Base-by-base conservation (phyloP, 345 rosid genomes). In the Moricandia arvensis region DNA sequence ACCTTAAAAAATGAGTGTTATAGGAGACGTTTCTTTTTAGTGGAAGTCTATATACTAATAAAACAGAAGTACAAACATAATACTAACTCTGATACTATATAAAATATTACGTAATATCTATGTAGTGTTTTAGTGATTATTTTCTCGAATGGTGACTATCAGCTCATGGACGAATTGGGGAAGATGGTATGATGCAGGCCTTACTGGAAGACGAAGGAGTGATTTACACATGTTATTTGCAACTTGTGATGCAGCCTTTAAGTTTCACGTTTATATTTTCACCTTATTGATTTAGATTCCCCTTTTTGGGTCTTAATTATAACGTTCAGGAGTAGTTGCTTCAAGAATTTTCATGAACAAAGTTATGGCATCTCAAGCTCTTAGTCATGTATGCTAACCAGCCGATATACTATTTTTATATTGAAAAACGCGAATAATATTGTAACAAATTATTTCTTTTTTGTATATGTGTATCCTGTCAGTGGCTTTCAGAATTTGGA, bases 141-240 rank as follows among this genome's bases (percentile, higher is more conserved):
- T 71, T 45, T 41, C 53, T 75, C 16, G 45, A 49, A 74, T 80
- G 73, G 45, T 69, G 12, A 41, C 47, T 6, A 41, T 41, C n/a
- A 94, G 98, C 86, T 58, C 98, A 94, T 78, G 98, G 97, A 77
- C 97, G 96, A 80, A 90, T 94, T 11, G 98, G 98, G 75, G 98
- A 93, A 83, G 91, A 94, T 76, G 97, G 97, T 49, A 91, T 96
- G 10, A 82, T 94, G 72, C 98, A 94, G 75, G 93, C n/a, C n/a
- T n/a, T n/a, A n/a, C n/a, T n/a, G n/a, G n/a, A 85, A 76, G 83
- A 87, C 43, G 89, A 79, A 83, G 97, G 93, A 85, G 87, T 94
- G 80, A 85, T 87, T 37, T 81, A 86, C 73, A 90, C 98, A 83
- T 95, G 96, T 94, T 68, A 33, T 33, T 75, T 72, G 66, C 64